Percentiles rank a stretch among this genome's conserved stretches.
phyloP scores from a whole-genome alignment of 768 basidiomycete genomes.

The Lentinula detonsa region DNA sequence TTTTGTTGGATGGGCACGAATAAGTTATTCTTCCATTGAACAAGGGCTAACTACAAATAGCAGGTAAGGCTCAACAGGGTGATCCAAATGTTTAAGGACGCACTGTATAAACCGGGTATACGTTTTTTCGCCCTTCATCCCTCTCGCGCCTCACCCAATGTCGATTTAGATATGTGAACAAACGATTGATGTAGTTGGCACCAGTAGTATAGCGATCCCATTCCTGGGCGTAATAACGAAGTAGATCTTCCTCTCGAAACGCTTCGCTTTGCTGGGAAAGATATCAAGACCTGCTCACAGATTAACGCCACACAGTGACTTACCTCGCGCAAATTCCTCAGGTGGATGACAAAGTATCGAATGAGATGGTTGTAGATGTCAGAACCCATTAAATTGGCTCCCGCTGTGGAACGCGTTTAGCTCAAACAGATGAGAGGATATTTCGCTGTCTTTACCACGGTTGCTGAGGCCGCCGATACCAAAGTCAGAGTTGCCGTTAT shows the following conservation, averaged over 20 bases:
- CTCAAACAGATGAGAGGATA: conserved; percentile 27
- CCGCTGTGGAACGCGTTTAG: conserved; percentile 45
- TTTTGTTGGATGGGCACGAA: conserved; percentile 85
- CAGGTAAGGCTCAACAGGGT: background rate
- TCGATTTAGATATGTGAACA: conserved; percentile 97
- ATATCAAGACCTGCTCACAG: background rate
- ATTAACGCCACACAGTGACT: conserved; percentile 8
- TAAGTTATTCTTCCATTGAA: conserved; percentile 92
- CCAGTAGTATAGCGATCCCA: conserved; percentile 98
- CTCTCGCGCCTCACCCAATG: conserved; percentile 99
- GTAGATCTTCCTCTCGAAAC: conserved; percentile 79
- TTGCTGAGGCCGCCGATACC: conserved; percentile 51
- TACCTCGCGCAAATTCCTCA: conserved; percentile 56
- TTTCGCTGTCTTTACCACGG: conserved; percentile 49
- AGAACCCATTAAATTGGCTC: conserved; percentile 94
- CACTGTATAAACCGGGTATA: conserved; percentile 95
- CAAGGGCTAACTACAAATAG: conserved; percentile 71
- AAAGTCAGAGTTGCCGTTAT: background rate
- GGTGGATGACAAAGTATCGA: conserved; percentile 81
- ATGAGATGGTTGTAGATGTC: conserved; percentile 96
- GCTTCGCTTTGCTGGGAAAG: conserved; percentile 61
- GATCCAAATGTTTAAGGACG: background rate
- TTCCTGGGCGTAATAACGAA: conserved; percentile 87
- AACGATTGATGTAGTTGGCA: conserved; percentile 93
- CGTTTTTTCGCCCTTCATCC: conserved; percentile 92